A percentile compares a stretch with the other conserved stretches of the same genome.
These are phyloP conservation scores for Rubus idaeus DNA, from an alignment of 306 rosid species.

Conservation along the genomic window DNA sequence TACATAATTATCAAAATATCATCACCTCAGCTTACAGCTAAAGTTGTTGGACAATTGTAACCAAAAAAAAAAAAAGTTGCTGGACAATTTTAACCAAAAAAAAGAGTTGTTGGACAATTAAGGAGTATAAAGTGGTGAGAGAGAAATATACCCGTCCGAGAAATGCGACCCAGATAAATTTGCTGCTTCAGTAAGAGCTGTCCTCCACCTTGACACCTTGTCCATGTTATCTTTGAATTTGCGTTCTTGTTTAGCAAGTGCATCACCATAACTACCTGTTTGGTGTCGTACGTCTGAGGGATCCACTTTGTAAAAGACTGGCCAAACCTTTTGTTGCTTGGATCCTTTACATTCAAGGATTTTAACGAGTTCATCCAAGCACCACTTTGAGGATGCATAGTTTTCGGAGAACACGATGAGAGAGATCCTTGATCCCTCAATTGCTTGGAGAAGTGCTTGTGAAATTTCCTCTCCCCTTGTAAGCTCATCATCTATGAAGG, in stretches of 20 bases:
- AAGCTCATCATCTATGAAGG: background rate
- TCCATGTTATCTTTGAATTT: background rate
- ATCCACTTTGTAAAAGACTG: slow-evolving; percentile 5
- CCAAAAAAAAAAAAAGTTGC: too few relatives aligned
- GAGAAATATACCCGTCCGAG: background rate
- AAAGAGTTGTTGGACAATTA: too few relatives aligned
- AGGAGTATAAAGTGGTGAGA: too few relatives aligned
- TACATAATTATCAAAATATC: too few relatives aligned
- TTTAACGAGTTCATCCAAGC: too few relatives aligned
- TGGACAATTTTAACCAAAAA: too few relatives aligned
- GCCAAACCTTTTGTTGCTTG: background rate
- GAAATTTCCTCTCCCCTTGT: background rate
- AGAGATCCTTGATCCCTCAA: background rate
- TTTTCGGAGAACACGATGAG: background rate
- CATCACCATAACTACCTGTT: too few relatives aligned
- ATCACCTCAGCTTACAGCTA: too few relatives aligned
- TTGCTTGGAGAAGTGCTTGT: background rate
- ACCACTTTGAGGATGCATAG: too few relatives aligned
- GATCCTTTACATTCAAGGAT: too few relatives aligned
- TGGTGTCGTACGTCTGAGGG: background rate
- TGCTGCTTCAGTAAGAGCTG: background rate
- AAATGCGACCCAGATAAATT: background rate
- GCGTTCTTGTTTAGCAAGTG: background rate
- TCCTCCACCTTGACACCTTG: background rate
- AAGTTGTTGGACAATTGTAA: too few relatives aligned